Base-by-base conservation (phyloP, 2,329 filamentous ascomycete species). In the Alternaria dauci region DNA sequence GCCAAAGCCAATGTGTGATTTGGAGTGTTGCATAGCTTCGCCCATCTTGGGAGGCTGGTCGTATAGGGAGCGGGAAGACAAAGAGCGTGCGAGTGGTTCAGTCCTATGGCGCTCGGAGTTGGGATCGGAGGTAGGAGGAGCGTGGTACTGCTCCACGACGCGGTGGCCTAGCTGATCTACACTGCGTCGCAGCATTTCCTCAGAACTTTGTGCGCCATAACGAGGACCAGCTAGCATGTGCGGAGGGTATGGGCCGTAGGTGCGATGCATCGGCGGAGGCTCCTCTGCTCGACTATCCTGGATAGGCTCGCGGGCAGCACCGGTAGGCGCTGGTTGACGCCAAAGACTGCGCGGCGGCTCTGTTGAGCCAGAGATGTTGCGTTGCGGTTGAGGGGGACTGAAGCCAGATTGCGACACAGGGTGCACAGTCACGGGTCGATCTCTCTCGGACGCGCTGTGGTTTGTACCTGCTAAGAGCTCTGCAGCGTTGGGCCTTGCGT, bases 1-100 rank as follows among this genome's bases (percentile, higher is more conserved):
- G 43, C 86, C 84, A 11, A 96, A 85, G 3, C 88, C 89, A n/a
- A 97, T 82, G 43, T 96, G 83, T 38, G 87, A 89, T 62, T 91
- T 84, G 61, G 84, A 88, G 53, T 86, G 84, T 28, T 86, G 84
- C 41, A 87, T 83, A 32, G 86, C 83, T 51, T 87, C 86, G 70
- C 80, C 84, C 56, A 77, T 72, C 52, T 77, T 77, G 63, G 69
- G 68, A 14, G 76, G 73, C 34, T 80, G 76, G n/a, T 81, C 80
- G 51, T 79, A 75, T 32, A 75, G 53, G 8, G 71, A 71, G 36
- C 71, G 70, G 11, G 76, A 76, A n/a, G 73, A 75, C 32, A 76
- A 62, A 30, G 76, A 78, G 4, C 75, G 74, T 20, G 72, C 70
- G 44, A 77, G 68, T 23, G 72, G 75, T 42, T 79, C 76, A 9